Percentiles rank a stretch among this genome's conserved stretches.
Evolutionary conservation across 768 basidiomycete species (phyloP).

Genomic region (Hortiboletus flavorubellus): DNA sequence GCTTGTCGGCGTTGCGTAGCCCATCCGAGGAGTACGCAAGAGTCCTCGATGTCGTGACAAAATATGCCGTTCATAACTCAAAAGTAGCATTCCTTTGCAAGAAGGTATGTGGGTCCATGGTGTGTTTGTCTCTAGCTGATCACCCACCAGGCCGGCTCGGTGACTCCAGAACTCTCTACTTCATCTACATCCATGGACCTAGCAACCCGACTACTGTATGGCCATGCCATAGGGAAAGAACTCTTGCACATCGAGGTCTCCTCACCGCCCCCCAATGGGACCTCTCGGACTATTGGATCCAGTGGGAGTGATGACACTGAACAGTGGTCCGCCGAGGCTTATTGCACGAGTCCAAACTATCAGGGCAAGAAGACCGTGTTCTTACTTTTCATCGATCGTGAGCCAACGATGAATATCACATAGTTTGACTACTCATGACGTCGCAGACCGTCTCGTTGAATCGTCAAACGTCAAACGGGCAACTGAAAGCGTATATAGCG

Average conservation of each 20-base stretch:
- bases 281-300: conserved; percentile 12
- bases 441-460: conserved; percentile 85
- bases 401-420: conserved; percentile 23
- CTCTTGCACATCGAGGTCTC: conserved; percentile 48
- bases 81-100: conserved; percentile 86
- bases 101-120: conserved; percentile 51
- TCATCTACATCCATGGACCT: conserved; percentile 62
- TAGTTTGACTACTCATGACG: neutral
- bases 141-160: conserved; percentile 57
- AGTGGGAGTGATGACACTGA: conserved; percentile 34
- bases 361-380: conserved; percentile 84
- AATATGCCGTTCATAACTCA: conserved; percentile 93
- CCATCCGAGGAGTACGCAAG: conserved; percentile 89
- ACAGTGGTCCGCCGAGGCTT: conserved; percentile 69
- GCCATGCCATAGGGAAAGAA: conserved; percentile 75
- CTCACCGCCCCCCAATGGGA: conserved; percentile 29
- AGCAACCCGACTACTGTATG: conserved; percentile 79
- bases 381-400: conserved; percentile 93
- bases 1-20: conserved; percentile 79
- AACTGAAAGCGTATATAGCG: conserved; percentile 80
- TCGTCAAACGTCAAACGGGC: conserved; percentile 83
- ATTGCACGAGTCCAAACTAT: conserved; percentile 85
- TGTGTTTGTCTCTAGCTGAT: neutral
- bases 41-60: conserved; percentile 88
- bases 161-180: conserved; percentile 78